Evolutionary conservation across 305 asterid genomes (phyloP).

Genomic region (Ilex paraguariensis): DNA sequence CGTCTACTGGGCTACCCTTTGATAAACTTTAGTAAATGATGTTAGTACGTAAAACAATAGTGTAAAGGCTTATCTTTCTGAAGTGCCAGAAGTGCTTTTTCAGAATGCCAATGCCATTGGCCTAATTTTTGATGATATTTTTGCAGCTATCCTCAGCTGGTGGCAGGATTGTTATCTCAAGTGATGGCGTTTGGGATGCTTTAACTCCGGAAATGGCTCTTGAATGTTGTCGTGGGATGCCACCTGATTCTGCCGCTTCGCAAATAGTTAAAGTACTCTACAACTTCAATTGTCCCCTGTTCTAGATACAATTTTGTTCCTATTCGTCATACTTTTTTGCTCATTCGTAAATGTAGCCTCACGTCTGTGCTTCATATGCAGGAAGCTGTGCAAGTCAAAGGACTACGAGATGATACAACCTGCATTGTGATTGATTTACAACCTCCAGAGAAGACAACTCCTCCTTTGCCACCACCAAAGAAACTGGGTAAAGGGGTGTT

Average conservation of each 20-base stretch:
- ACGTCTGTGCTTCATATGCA: slow-evolving; percentile 25
- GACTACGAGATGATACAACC: slow-evolving; percentile 98
- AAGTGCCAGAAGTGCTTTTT: no score
- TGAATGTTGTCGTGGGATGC: slow-evolving; percentile 87
- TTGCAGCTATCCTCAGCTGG: slow-evolving; percentile 86
- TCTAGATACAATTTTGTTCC: background rate
- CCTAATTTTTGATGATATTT: slow-evolving; percentile 8
- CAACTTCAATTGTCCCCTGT: slow-evolving; percentile 5
- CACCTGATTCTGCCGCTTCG: slow-evolving; percentile 83
- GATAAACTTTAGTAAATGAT: no score
- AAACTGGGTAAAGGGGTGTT: slow-evolving; percentile 78
- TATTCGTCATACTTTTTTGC: slow-evolving; percentile 9
- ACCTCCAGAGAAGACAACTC: slow-evolving; percentile 68
- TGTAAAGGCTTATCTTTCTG: no score
- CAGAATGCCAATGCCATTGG: no score
- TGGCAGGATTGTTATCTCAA: slow-evolving; percentile 83
- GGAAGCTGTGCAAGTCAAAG: slow-evolving; percentile 88
- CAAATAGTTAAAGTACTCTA: slow-evolving; percentile 74
- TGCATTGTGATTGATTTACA: slow-evolving; percentile 86
- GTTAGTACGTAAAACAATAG: no score
- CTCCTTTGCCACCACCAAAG: slow-evolving; percentile 62
- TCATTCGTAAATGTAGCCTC: background rate
- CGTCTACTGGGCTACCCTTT: no score
- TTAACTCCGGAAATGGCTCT: slow-evolving; percentile 80
- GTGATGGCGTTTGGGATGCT: slow-evolving; percentile 99